Conservation (phyloP, 208 protist species). For the Naegleria gruberi region DNA sequence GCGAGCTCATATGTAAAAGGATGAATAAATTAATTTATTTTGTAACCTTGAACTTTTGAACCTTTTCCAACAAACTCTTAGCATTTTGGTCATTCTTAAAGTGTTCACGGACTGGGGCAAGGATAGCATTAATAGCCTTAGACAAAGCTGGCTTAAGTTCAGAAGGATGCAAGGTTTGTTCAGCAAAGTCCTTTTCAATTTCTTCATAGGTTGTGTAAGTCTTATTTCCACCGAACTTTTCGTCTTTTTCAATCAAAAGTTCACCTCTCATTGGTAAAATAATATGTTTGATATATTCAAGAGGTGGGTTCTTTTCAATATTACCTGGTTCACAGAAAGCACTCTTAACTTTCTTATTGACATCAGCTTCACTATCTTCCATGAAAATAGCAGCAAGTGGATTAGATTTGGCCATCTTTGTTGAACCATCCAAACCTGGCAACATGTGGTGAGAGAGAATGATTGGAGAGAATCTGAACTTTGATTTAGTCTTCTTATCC, state of each 20-base stretch:
- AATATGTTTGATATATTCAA: conserved; percentile 88
- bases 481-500: conserved; percentile 42
- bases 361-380: conserved; percentile 90
- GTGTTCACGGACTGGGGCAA: conserved; percentile 87
- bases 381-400: conserved; percentile 98
- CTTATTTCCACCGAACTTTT: conserved; percentile 62
- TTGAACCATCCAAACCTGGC: conserved; percentile 80
- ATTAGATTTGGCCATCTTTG: conserved; percentile 98
- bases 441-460: conserved; percentile 98
- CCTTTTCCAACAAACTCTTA: conserved; percentile 64
- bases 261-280: conserved; percentile 61
- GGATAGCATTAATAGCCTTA: conserved; percentile 67
- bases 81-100: conserved; percentile 72
- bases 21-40: conserved; percentile 29
- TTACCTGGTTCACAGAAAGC: conserved; percentile 70
- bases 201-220: conserved; percentile 66
- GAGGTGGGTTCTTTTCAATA: conserved; percentile 82
- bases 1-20: neutral
- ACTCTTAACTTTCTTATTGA: conserved; percentile 84
- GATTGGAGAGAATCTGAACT: conserved; percentile 81
- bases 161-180: conserved; percentile 38
- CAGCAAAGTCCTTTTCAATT: conserved; percentile 39
- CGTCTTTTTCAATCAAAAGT: conserved; percentile 45
- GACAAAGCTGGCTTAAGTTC: conserved; percentile 71
- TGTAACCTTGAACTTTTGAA: conserved; percentile 63